Evolutionary conservation across 1,284 basidiomycete genomes (phyloP), one percentile per base, ranked within the genome.

Genomic region (Trichosporon inkin): DNA sequence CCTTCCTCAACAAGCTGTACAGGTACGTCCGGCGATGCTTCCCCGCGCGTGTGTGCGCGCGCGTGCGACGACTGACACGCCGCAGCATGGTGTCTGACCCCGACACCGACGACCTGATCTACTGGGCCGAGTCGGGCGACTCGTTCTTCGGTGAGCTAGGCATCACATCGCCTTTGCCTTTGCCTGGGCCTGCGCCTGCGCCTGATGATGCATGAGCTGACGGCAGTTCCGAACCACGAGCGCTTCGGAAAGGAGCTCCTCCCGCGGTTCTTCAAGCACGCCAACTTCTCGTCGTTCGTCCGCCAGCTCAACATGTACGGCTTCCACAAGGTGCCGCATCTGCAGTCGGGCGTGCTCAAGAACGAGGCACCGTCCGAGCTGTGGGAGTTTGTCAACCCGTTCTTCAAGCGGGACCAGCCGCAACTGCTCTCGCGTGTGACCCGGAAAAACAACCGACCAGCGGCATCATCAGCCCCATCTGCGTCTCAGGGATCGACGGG

Each of bases 291-390:
- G 52, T 92, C 89, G 44, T 97, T 98, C 73, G 93, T 97, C 37
- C 85, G 94, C 38, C 94, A 98, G 77, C 84, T 97, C 71, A 97
- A 98, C 82, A 96, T 96, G 92, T 94, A 95, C 76, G 92, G 91
- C 49, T 95, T 95, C 75, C 91, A 92, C 82, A 93, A 93, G 81
- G 89, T 95, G 57, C 92, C 93, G 0, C 93, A 97, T 75, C 85
- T 98, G 19, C 93, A 96, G 73, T 92, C 96, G 75, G 94, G 94
- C 47, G 92, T 92, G 35, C 84, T 98, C 65, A 80, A 86, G 71
- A 85, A 85, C 73, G 88, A 90, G 64, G 83, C 85, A 52, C 89
- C 90, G 62, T 88, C 85, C 55, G 94, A 98, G 76, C 84, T 92
- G 53, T 95, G 92, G 88, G 90, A 97, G 76, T 98, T 97, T 76